These are phyloP conservation scores for Sporothrix dimorphospora DNA, from an alignment of 2,329 filamentous ascomycete genomes.

Conservation along the genomic window DNA sequence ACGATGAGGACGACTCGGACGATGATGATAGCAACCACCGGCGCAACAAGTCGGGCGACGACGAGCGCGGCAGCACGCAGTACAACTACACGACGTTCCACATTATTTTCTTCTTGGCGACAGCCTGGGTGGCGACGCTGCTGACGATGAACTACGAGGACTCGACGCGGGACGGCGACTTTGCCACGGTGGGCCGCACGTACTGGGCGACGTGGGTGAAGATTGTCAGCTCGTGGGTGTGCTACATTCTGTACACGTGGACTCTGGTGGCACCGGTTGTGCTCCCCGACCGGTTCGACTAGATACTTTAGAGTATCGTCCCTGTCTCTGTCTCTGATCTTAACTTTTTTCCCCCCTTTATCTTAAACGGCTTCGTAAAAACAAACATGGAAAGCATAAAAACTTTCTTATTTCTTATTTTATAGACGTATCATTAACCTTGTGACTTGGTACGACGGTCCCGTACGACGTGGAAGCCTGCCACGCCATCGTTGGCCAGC, in stretches of 20 bases:
- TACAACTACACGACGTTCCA: constrained; percentile 98
- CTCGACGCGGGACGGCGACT: constrained; percentile 68
- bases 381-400: too few relatives aligned
- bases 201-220: constrained; percentile 99
- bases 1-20: constrained; percentile 66
- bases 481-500: constrained; percentile 26
- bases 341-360: background rate
- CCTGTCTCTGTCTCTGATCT: background rate
- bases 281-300: constrained; percentile 83
- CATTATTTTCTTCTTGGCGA: constrained; percentile 95
- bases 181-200: constrained; percentile 89
- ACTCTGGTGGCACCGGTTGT: constrained; percentile 85
- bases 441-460: background rate
- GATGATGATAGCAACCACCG: constrained; percentile 68
- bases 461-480: constrained; percentile 24
- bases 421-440: too few relatives aligned
- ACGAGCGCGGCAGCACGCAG: constrained; percentile 86
- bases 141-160: constrained; percentile 75
- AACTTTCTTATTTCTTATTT: too few relatives aligned
- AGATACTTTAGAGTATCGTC: background rate
- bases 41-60: constrained; percentile 71
- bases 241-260: constrained; percentile 93
- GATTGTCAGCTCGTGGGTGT: constrained; percentile 96
- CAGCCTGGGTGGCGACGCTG: constrained; percentile 91
- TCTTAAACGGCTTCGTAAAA: too few relatives aligned